A percentile compares a stretch with the other conserved stretches of the same genome.
phyloP scores from a whole-genome alignment of 208 protist genomes.

The Leishmania guyanensis region DNA sequence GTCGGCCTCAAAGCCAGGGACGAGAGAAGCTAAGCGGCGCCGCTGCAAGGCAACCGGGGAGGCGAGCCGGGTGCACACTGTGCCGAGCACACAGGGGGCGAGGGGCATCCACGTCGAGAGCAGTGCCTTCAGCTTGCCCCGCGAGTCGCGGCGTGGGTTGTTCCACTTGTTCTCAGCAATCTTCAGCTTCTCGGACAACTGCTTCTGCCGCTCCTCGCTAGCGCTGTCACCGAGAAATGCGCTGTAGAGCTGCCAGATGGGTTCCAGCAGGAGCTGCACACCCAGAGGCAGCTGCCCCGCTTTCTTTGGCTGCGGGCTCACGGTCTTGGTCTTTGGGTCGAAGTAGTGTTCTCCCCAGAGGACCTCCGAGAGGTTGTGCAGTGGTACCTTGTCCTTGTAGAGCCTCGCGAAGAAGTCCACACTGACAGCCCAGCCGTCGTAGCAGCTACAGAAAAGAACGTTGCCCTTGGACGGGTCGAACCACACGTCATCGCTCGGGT shows the following conservation, averaged over 20 bases:
- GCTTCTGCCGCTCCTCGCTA: conserved; percentile 79
- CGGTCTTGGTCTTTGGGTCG: conserved; percentile 93
- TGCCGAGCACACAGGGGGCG: conserved; percentile 86
- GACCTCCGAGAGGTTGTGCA: conserved; percentile 63
- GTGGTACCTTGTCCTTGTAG: conserved; percentile 90
- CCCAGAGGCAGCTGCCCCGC: conserved; percentile 91
- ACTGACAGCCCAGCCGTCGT: conserved; percentile 93
- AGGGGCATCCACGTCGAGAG: conserved; percentile 96
- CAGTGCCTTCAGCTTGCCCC: conserved; percentile 82
- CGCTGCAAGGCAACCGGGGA: conserved; percentile 88
- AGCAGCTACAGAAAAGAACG: conserved; percentile 97
- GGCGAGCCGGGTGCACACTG: conserved; percentile 85
- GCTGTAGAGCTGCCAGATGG: conserved; percentile 96
- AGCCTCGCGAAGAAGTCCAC: conserved; percentile 91
- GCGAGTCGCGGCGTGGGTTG: conserved; percentile 62
- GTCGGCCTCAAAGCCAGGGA: conserved; percentile 59
- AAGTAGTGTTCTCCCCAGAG: conserved; percentile 98
- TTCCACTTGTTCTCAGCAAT: conserved; percentile 77
- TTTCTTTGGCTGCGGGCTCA: conserved; percentile 70
- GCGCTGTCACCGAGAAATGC: conserved; percentile 70
- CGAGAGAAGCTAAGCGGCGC: conserved; percentile 63
- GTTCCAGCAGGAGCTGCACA: conserved; percentile 96
- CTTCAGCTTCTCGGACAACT: conserved; percentile 67
- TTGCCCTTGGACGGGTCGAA: conserved; percentile 97
- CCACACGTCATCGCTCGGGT: conserved; percentile 91